Percentiles rank a stretch among this genome's conserved stretches.
Evolutionary conservation across 371 early-diverging fungal genomes (phyloP).

Genomic region (Lichtheimia ramosa): DNA sequence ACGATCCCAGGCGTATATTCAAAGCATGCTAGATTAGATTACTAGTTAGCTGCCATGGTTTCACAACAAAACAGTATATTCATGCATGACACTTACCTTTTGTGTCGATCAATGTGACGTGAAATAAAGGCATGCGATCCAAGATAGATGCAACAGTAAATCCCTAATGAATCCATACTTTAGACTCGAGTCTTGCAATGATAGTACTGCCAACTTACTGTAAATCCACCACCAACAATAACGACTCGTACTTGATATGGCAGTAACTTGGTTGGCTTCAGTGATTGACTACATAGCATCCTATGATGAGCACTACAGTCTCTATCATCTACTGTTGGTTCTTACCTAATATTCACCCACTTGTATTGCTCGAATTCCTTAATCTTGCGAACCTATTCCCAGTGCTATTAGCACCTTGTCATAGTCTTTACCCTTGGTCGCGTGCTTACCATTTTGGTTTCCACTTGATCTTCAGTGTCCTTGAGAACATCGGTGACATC

Average conservation of each 20-base stretch:
- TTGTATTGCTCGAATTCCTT: not conserved
- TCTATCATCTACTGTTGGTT: not conserved
- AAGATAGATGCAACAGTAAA: conserved; percentile 45
- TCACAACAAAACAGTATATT: not conserved
- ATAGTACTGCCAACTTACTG: no score
- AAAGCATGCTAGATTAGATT: conserved; percentile 21
- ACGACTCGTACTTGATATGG: conserved; percentile 22
- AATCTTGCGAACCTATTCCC: not conserved
- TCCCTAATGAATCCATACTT: conserved; percentile 21
- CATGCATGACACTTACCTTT: conserved; percentile 32
- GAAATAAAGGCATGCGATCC: conserved; percentile 45
- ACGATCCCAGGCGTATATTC: conserved; percentile 47
- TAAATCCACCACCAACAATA: conserved; percentile 48
- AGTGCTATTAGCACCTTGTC: not conserved
- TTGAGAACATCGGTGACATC: conserved; percentile 24
- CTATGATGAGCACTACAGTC: not conserved
- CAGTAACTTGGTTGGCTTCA: not conserved
- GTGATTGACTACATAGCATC: not conserved
- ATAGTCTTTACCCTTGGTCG: not conserved
- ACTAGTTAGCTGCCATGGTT: not conserved
- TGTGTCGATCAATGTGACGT: conserved; percentile 44
- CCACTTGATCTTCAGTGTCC: conserved; percentile 36
- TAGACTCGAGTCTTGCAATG: no score
- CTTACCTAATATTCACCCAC: not conserved
- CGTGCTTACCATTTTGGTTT: conserved; percentile 25